Conservation (phyloP, 2,329 filamentous ascomycete species). For the Metarhizium brunneum region DNA sequence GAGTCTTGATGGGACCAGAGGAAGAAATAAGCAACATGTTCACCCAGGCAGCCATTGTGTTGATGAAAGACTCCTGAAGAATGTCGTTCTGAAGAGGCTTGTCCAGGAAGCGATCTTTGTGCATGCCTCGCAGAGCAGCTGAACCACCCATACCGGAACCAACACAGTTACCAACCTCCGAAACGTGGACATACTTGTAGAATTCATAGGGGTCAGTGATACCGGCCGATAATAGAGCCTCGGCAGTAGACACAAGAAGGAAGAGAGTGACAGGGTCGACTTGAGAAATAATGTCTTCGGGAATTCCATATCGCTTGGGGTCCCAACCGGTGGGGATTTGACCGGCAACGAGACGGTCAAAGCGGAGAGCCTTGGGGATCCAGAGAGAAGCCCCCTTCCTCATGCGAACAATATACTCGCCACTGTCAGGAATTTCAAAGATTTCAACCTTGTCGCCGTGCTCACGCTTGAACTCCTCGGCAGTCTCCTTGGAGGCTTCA, state of each 20-base stretch:
- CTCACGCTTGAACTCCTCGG: conserved; percentile 93
- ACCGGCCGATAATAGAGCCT: conserved; percentile 83
- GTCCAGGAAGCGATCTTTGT: conserved; percentile 94
- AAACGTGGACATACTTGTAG: conserved; percentile 98
- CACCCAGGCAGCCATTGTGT: conserved; percentile 99
- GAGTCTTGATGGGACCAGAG: conserved; percentile 96
- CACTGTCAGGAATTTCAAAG: conserved; percentile 88
- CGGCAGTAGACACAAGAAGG: conserved; percentile 86
- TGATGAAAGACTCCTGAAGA: conserved; percentile 98
- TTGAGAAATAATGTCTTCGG: conserved; percentile 94
- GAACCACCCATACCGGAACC: conserved; percentile 98
- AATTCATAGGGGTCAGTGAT: conserved; percentile 99
- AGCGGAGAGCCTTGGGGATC: conserved; percentile 94
- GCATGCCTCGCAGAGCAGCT: conserved; percentile 89
- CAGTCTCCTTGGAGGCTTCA: conserved; percentile 93
- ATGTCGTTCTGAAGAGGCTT: conserved; percentile 98
- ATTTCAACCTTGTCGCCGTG: conserved; percentile 97
- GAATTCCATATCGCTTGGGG: conserved; percentile 89
- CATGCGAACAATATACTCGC: conserved; percentile 88
- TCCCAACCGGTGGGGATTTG: conserved; percentile 98
- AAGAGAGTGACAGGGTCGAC: conserved; percentile 95
- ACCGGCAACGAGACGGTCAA: conserved; percentile 93
- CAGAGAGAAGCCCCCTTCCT: conserved; percentile 92
- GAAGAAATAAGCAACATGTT: conserved; percentile 98
- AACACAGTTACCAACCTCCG: conserved; percentile 95